Evolutionary conservation across 2,329 filamentous ascomycete genomes (phyloP).

Genomic region (Beauveria bassiana): DNA sequence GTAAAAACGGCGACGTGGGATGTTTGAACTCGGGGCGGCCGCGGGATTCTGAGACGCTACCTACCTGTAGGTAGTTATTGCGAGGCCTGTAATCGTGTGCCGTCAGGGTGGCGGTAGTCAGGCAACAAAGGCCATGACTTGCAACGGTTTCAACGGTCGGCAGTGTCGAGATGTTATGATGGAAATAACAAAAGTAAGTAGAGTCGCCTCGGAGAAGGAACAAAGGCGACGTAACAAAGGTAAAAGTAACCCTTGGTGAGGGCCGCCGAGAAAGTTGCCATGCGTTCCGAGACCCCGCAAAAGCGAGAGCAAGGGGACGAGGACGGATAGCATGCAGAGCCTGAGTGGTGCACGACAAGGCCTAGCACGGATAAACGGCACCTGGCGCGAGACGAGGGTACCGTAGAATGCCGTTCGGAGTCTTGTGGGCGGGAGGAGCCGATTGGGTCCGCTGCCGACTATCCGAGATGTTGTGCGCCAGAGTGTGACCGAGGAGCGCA

Average conservation of each 20-base stretch:
- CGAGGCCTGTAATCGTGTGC: conserved; percentile 8
- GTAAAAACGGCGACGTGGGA: conserved; percentile 8
- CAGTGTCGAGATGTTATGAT: not conserved
- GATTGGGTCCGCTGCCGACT: conserved; percentile 12
- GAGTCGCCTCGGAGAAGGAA: not conserved
- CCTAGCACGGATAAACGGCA: conserved; percentile 11
- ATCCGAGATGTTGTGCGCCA: conserved; percentile 11
- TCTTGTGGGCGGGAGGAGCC: conserved; percentile 11
- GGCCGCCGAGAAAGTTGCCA: not conserved
- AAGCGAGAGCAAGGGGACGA: not conserved
- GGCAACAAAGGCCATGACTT: conserved; percentile 5
- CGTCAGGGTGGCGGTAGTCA: conserved; percentile 9
- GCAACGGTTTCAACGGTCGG: not conserved
- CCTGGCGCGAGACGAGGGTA: conserved; percentile 4
- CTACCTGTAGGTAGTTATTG: not conserved
- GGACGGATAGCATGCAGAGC: not conserved
- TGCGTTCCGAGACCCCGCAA: conserved; percentile 10
- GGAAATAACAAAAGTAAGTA: not conserved
- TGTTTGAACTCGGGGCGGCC: conserved; percentile 5
- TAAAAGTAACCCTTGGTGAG: not conserved
- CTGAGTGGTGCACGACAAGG: conserved; percentile 9
- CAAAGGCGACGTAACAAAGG: not conserved
- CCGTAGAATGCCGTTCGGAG: conserved; percentile 11
- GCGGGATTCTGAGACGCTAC: conserved; percentile 7
- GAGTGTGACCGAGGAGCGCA: not conserved